These are phyloP conservation scores for Volvariella surrecta DNA, from an alignment of 1,284 basidiomycete species.

Conservation along the genomic window DNA sequence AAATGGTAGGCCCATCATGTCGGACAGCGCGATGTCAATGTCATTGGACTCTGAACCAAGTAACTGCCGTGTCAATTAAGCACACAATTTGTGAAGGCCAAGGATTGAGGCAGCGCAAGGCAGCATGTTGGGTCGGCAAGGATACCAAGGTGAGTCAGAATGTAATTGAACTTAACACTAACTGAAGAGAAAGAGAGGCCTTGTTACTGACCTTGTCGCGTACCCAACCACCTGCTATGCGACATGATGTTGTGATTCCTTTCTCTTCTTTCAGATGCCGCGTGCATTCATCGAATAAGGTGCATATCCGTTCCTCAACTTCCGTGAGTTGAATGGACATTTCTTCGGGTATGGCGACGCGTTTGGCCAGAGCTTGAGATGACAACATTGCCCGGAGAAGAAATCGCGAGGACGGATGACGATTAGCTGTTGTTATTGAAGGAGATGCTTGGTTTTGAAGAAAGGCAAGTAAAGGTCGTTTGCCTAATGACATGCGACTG, in stretches of 20 bases:
- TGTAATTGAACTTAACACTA: constrained; percentile 4
- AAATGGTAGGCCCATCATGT: constrained; percentile 89
- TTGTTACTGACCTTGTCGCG: constrained; percentile 76
- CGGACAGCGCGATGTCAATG: constrained; percentile 87
- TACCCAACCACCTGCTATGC: constrained; percentile 96
- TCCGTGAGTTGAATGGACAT: constrained; percentile 43
- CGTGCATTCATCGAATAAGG: constrained; percentile 63
- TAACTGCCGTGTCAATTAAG: constrained; percentile 43
- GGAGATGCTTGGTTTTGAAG: no score
- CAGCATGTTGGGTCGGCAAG: constrained; percentile 9
- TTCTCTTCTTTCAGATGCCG: constrained; percentile 40
- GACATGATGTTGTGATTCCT: constrained; percentile 56
- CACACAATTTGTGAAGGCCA: not conserved
- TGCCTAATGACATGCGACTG: no score
- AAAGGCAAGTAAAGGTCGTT: no score
- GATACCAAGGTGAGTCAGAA: constrained; percentile 2
- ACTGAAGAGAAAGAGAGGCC: constrained; percentile 6
- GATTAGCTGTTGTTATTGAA: no score
- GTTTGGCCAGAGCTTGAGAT: constrained; percentile 1
- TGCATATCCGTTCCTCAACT: constrained; percentile 50
- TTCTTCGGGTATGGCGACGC: constrained; percentile 16
- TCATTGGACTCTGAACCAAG: constrained; percentile 82
- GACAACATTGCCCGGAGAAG: no score
- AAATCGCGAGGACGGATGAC: no score
- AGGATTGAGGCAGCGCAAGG: no score